Evolutionary conservation across 495 filamentous ascomycete species (phyloP), one percentile per base, ranked within the genome.

Genomic region (Pseudevernia furfuracea): DNA sequence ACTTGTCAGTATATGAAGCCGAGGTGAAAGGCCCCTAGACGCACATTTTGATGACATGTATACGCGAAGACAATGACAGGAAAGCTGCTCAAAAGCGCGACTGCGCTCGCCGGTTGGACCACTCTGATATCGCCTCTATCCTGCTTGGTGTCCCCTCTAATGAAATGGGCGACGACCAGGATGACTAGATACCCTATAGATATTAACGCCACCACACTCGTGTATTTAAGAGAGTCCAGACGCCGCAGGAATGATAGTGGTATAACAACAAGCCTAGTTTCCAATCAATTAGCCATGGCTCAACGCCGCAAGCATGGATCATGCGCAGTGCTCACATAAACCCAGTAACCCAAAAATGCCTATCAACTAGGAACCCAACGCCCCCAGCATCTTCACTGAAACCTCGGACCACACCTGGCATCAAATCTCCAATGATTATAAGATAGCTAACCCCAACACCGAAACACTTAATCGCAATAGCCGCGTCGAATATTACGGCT

Each of bases 11-110:
- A 38, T 3, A 8, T 10, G 3, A 32, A 12, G 49, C 49, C 1
- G 14, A 23, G 3, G 57, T 70, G 68, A 28, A 30, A 9, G 14
- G 52, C 28, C 19, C 9, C 46, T 43, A 46, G 57, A 67, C 84
- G 66, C 78, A 96, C 91, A 70, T 98, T 98, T 69, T 98, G 94
- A 75, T 98, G 94, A 72, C 95, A 98, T 7, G 94, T 98, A 75
- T 97, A 98, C 25, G 94, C 94, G 77, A 97, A 98, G 12, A 98
- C 90, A 63, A 97, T 90, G 49, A 98, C 90, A 0, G 94, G 95
- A 64, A 98, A 86, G 67, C 88, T 92, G 68, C 89, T 88, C 48
- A 98, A 81, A 4, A 87, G 85, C 28, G 88, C 83, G 44, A 96
- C 81, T 21, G 88, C 80, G 1, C 94, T 91, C 32, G 84, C 87